These are phyloP conservation scores for Shiraia sp. DNA, from an alignment of 2,329 filamentous ascomycete species.

Conservation along the genomic window DNA sequence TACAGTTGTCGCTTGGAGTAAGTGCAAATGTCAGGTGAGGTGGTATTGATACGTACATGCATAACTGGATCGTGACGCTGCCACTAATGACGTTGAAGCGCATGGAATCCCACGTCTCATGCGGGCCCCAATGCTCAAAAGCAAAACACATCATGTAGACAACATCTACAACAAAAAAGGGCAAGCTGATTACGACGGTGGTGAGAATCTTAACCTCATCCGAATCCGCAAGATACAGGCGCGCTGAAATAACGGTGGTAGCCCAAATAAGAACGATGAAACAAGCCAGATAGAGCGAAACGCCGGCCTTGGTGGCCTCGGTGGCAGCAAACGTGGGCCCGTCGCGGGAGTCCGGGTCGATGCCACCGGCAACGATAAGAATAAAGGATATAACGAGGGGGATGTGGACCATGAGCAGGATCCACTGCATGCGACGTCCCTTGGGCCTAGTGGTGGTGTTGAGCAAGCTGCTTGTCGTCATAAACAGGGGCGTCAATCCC, in stretches of 20 bases:
- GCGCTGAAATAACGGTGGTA: conserved; percentile 40
- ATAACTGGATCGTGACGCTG: conserved; percentile 37
- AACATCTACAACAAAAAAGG: conserved; percentile 42
- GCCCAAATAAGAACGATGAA: conserved; percentile 40
- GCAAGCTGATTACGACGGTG: conserved; percentile 40
- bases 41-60: conserved; percentile 33
- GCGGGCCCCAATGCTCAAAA: conserved; percentile 27
- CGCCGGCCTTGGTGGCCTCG: conserved; percentile 40
- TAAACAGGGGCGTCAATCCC: conserved; percentile 41
- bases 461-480: conserved; percentile 39
- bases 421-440: conserved; percentile 44
- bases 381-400: conserved; percentile 40
- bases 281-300: conserved; percentile 39
- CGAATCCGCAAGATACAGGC: conserved; percentile 38
- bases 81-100: conserved; percentile 44
- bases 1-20: no score
- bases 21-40: neutral
- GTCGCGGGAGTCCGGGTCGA: conserved; percentile 39
- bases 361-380: conserved; percentile 41
- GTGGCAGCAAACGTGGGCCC: conserved; percentile 38
- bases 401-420: conserved; percentile 37
- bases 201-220: conserved; percentile 41
- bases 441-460: conserved; percentile 40
- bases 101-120: conserved; percentile 17
- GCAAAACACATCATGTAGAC: conserved; percentile 46